Conservation (phyloP, 139 green algal species). For the Haematococcus lacustris region DNA sequence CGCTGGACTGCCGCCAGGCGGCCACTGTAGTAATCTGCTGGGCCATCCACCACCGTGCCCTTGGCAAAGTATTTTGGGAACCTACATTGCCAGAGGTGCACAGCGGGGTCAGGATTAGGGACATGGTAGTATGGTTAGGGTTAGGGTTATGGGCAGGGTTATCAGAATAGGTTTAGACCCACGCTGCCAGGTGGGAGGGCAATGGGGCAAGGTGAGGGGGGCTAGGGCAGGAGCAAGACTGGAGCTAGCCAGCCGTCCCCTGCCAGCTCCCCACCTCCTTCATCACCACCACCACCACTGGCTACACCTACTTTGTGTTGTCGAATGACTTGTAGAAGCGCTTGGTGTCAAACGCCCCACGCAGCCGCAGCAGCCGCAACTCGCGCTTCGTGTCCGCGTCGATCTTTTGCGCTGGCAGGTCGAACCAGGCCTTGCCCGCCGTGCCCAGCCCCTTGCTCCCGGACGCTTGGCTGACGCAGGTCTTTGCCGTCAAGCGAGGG, state of each 20-base stretch:
- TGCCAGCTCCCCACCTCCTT: no score
- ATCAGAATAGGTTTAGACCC: no score
- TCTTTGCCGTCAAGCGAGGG: conserved; percentile 13
- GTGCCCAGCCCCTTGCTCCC: not conserved
- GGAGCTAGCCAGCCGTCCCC: no score
- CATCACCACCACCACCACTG: no score
- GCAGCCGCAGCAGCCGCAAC: conserved; percentile 67
- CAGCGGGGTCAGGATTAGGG: not conserved
- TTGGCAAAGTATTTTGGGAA: conserved; percentile 25
- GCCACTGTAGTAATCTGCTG: conserved; percentile 57
- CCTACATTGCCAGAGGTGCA: not conserved
- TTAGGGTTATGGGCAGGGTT: not conserved
- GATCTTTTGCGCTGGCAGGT: conserved; percentile 27
- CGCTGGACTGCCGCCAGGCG: conserved; percentile 31
- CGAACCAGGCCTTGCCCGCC: conserved; percentile 16
- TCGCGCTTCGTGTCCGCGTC: conserved; percentile 64
- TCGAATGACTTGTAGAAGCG: conserved; percentile 75
- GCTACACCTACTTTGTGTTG: conserved; percentile 43
- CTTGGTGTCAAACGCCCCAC: conserved; percentile 78
- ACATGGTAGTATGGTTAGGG: not conserved
- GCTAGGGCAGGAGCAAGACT: no score
- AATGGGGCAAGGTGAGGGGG: no score
- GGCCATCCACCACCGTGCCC: conserved; percentile 70
- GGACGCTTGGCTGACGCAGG: conserved; percentile 8
- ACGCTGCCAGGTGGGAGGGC: no score